Evolutionary conservation across 257 asterid species (phyloP), one percentile per base, ranked within the genome.

Genomic region (Gentiana dahurica): DNA sequence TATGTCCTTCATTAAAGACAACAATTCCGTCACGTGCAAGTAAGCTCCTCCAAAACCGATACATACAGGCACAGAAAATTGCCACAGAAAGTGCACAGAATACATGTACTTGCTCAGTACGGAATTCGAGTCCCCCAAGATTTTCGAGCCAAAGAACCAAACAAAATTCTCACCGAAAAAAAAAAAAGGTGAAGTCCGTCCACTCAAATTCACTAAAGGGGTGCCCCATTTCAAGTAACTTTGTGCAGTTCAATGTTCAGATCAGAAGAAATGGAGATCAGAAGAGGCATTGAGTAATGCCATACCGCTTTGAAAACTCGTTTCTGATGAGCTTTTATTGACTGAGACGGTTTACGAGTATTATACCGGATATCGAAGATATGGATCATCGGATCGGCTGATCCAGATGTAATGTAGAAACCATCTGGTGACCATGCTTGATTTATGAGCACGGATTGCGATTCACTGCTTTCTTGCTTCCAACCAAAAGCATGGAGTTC

Each of bases 351-450:
- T 55, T 49, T 63, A 50, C 63, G 73, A 6, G 82, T 63, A 34
- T 83, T 79, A 68, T 68, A 85, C 58, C 98, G 73, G 45, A 91
- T 83, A 59, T 91, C 96, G 64, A 91, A 91, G 41, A 91, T 61
- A 72, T 91, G 98, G 59, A 91, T 77, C 4, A 64, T 54, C 3
- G 98, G 98, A 64, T 91, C 98, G 3, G 82, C 93, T 38, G 98
- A 85, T 3, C 98, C 97, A 1, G 98, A 92, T 3, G 94, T 65
- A 64, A 88, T 49, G 59, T 79, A 81, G 49, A 85, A 58, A 45
- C 98, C 98, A 63, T 92, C 86, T 0, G 97, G 97, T 10, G 97
- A 88, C 98, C 97, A 88, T 0, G 85, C 75, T 81, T 92, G 98
- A 47, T 81, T 81, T 71, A 92, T 77, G 12, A 87, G 93, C 36